Base-by-base conservation (phyloP, 2,329 filamentous ascomycete species). In the Escovopsis weberi region DNA sequence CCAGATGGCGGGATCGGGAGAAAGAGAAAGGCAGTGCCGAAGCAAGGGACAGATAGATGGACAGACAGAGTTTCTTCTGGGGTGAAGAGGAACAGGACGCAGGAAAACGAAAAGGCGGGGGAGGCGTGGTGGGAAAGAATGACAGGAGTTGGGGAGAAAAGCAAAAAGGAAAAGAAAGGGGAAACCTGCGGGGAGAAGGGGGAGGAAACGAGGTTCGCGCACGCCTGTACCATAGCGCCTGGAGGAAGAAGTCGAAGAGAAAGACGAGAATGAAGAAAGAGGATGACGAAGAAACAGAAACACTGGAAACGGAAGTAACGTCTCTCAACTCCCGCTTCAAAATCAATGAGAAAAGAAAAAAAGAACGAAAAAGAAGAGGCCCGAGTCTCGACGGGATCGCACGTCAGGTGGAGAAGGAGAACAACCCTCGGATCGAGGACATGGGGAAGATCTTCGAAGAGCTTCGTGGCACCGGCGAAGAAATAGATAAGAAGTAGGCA, bases 271-370 rank as follows among this genome's bases (percentile, higher is more conserved):
- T 15, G 15, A 15, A 15, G 15, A 15, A 15, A 15, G 15, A 15
- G 15, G 15, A 15, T 15, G 15, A 15, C 15, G 15, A 15, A 15
- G 15, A 15, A 15, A 15, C 15, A 15, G 15, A 15, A 15, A 15
- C 15, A 15, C 15, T 15, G 15, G 15, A 15, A 15, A 42, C 38
- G 45, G 48, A 44, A 47, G 48, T 49, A 41, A 51, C 51, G 46
- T 57, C 53, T 54, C 52, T 51, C 51, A 57, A 57, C 54, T 57
- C 54, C 54, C 44, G 47, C 50, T 52, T 44, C 51, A 50, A 52
- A 45, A 55, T 52, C 48, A 49, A 15, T 15, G 15, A 15, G 15
- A 15, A 15, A 15, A 15, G 15, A 15, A 15, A 15, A 15, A 15
- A 15, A 15, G 15, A 15, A 15, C 15, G 15, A 15, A 15, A 15